Evolutionary conservation across 306 rosid genomes (phyloP).

Genomic region (Cicer cuneatum): DNA sequence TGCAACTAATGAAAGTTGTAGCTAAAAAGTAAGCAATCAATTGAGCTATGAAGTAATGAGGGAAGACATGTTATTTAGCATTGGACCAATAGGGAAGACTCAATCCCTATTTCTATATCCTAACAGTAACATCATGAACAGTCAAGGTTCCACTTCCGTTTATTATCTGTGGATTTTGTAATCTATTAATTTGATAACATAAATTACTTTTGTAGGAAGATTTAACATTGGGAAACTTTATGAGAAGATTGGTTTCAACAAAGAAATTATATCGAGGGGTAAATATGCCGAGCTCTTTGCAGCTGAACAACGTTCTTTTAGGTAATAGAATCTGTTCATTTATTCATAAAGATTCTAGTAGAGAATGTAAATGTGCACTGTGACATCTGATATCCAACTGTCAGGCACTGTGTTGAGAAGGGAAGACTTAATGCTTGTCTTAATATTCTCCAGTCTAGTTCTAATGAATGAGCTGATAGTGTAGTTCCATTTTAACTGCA

Average conservation of each 20-base stretch:
- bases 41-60: constrained; percentile 27
- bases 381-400: constrained; percentile 37
- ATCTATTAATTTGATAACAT: constrained; percentile 39
- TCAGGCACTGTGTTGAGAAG: constrained; percentile 7
- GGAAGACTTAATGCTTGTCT: constrained; percentile 11
- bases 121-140: constrained; percentile 33
- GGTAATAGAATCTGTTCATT: constrained; percentile 52
- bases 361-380: constrained; percentile 32
- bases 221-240: constrained; percentile 84
- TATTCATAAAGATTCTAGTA: constrained; percentile 25
- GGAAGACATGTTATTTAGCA: constrained; percentile 28
- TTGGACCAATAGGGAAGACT: too few species aligned
- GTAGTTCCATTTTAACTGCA: constrained; percentile 4
- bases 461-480: constrained; percentile 16
- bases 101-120: too few species aligned
- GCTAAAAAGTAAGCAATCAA: constrained; percentile 13
- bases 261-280: constrained; percentile 91
- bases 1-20: constrained; percentile 35
- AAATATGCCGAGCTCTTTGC: constrained; percentile 86
- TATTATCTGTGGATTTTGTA: constrained; percentile 26
- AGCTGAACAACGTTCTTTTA: constrained; percentile 91
- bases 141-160: constrained; percentile 4
- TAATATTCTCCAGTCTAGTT: background rate
- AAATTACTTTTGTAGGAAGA: constrained; percentile 61
- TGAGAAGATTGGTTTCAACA: constrained; percentile 97